Conservation (phyloP, 2,329 filamentous ascomycete species). For the Ophiostoma fasciatum region DNA sequence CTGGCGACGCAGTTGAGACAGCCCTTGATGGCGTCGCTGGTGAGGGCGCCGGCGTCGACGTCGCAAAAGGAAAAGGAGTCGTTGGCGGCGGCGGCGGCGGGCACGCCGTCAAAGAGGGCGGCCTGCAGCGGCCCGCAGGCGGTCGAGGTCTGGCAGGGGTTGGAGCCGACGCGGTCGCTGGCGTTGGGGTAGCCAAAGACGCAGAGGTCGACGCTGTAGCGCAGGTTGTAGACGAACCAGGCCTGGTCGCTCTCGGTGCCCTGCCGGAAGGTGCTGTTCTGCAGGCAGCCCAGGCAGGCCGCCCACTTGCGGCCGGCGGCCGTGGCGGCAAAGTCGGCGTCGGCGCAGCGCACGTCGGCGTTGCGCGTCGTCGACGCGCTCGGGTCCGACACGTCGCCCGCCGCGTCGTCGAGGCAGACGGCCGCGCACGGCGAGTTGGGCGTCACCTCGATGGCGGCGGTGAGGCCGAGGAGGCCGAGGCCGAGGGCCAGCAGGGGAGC, state of each 20-base stretch:
- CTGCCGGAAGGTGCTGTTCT: constrained; percentile 32
- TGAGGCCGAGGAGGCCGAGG: constrained; percentile 14
- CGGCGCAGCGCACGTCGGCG: constrained; percentile 32
- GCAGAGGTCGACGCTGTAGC: constrained; percentile 37
- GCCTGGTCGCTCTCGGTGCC: constrained; percentile 35
- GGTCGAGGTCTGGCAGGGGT: constrained; percentile 34
- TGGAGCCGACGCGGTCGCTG: constrained; percentile 24
- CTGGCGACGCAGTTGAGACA: constrained; percentile 33
- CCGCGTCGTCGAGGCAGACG: constrained; percentile 30
- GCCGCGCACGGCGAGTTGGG: constrained; percentile 39
- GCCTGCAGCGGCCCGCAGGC: constrained; percentile 32
- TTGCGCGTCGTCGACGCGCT: constrained; percentile 29
- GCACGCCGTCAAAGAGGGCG: constrained; percentile 23
- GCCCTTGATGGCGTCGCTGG: constrained; percentile 19
- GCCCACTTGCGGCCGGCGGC: constrained; percentile 30
- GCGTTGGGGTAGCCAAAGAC: constrained; percentile 37
- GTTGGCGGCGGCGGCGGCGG: constrained; percentile 2
- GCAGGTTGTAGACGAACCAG: constrained; percentile 42
- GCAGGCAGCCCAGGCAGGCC: constrained; percentile 35
- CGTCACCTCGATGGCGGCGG: constrained; percentile 32
- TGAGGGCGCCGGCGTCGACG: constrained; percentile 23
- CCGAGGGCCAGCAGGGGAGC: constrained; percentile 8
- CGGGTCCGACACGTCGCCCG: constrained; percentile 28
- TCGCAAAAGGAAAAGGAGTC: too few species aligned
- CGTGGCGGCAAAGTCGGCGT: constrained; percentile 26